A percentile compares a stretch with the other conserved stretches of the same genome.
phyloP scores from a whole-genome alignment of 1,284 basidiomycete species.

The Microbotryum violaceum region DNA sequence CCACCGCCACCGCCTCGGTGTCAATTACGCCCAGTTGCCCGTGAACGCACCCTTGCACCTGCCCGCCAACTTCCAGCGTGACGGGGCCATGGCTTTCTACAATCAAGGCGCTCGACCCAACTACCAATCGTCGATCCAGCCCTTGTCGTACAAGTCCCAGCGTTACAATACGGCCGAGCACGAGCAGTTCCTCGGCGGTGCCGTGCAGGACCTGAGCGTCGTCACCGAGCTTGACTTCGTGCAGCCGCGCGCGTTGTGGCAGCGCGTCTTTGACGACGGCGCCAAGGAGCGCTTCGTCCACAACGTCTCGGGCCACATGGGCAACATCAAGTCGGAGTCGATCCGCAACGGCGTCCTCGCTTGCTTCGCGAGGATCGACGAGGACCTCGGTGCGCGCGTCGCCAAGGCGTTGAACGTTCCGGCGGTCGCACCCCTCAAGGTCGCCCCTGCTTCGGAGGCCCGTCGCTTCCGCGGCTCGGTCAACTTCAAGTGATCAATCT shows the following conservation, averaged over 20 bases:
- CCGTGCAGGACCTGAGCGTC: conserved; percentile 64
- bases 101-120: conserved; percentile 78
- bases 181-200: conserved; percentile 65
- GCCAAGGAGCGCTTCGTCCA: conserved; percentile 61
- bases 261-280: conserved; percentile 64
- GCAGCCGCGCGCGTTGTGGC: conserved; percentile 73
- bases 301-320: conserved; percentile 70
- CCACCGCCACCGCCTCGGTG: conserved; percentile 64
- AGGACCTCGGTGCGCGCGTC: conserved; percentile 62
- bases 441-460: conserved; percentile 46
- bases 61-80: conserved; percentile 66
- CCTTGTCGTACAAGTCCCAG: conserved; percentile 51
- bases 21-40: conserved; percentile 81
- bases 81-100: conserved; percentile 53
- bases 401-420: conserved; percentile 59
- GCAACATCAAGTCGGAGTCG: conserved; percentile 55
- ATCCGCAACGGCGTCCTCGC: conserved; percentile 59
- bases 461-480: conserved; percentile 46
- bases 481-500: conserved; percentile 8
- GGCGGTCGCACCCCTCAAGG: conserved; percentile 35
- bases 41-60: conserved; percentile 55
- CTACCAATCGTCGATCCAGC: conserved; percentile 70
- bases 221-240: conserved; percentile 84
- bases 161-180: conserved; percentile 49
- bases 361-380: conserved; percentile 55